Evolutionary conservation across 345 rosid species (phyloP), one percentile per base, ranked within the genome.

Genomic region (Brassica cretica): DNA sequence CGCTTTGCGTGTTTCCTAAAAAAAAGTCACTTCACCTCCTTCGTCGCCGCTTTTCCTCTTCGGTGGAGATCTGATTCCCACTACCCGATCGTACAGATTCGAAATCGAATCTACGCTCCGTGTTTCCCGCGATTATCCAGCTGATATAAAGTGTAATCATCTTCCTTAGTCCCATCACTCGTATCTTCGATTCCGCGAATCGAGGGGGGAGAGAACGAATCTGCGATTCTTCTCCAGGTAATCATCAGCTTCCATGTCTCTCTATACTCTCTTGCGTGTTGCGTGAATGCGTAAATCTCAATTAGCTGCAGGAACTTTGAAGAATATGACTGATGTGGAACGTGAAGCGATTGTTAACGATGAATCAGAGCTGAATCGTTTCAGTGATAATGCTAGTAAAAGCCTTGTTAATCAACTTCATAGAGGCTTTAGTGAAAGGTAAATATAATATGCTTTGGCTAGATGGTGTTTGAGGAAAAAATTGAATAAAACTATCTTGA

Each of bases 351-450:
- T 84, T 63, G 75, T 80, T 60, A 80, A 66, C 62, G 69, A 76
- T 3, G 84, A 83, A 29, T 61, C 83, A 7, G 86, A 84, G 61
- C 27, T 83, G 58, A 76, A 49, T 49, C 56, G 56, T 5, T 49
- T 5, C 56, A 49, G 56, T 49, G 56, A 49, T 14, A 49, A 49
- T n/a, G 18, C 8, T 49, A 49, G 64, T 25, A 37, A 39, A 51
- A 82, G 49, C 74, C 80, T 44, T 14, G 84, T 84, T 8, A 51
- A 66, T 66, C 80, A 68, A 70, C 85, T 84, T 70, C 67, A 78
- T 41, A 83, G 85, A 81, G 83, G 84, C 70, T 81, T 80, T 33
- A 79, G 78, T 71, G 92, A 88, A 75, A 88, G 96, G 98, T 90
- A 49, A 21, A n/a, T n/a, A n/a, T n/a, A n/a, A n/a, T n/a, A 7